Conservation (phyloP, 2,329 filamentous ascomycete species). For the Cladophialophora yegresii region DNA sequence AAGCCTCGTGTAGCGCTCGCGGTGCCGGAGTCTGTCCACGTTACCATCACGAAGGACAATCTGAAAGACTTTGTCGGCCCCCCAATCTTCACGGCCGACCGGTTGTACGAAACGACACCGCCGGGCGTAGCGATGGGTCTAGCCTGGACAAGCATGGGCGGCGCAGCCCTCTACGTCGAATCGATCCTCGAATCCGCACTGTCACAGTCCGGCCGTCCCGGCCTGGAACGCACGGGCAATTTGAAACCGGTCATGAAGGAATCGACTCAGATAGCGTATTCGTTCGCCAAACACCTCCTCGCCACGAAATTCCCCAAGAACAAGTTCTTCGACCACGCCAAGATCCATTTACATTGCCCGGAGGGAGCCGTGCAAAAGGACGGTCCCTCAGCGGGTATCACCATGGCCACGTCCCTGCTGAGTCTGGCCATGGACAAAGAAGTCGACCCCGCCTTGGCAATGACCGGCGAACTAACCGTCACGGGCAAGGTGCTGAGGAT, state of each 20-base stretch:
- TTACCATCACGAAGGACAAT: slow-evolving; percentile 83
- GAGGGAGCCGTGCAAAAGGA: slow-evolving; percentile 97
- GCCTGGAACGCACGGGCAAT: slow-evolving; percentile 90
- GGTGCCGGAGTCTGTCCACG: slow-evolving; percentile 83
- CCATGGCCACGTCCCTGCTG: slow-evolving; percentile 92
- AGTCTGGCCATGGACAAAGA: slow-evolving; percentile 78
- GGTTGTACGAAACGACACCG: slow-evolving; percentile 90
- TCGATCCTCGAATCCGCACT: slow-evolving; percentile 88
- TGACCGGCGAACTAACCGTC: slow-evolving; percentile 96
- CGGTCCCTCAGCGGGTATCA: slow-evolving; percentile 87
- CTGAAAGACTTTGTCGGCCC: slow-evolving; percentile 96
- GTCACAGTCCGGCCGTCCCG: slow-evolving; percentile 70
- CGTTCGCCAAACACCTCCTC: slow-evolving; percentile 87
- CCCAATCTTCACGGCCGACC: slow-evolving; percentile 91
- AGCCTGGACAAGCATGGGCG: slow-evolving; percentile 96
- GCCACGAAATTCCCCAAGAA: slow-evolving; percentile 84
- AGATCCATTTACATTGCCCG: slow-evolving; percentile 92
- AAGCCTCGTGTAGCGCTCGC: slow-evolving; percentile 72
- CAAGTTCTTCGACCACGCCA: slow-evolving; percentile 93
- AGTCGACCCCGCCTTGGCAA: slow-evolving; percentile 84
- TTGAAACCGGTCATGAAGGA: slow-evolving; percentile 98
- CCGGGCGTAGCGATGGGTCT: slow-evolving; percentile 96
- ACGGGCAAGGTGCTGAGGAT: slow-evolving; percentile 96
- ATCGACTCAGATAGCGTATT: slow-evolving; percentile 91
- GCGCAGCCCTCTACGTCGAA: slow-evolving; percentile 94